Evolutionary conservation across 2,329 filamentous ascomycete species (phyloP).

Genomic region (Pseudonectria buxi): DNA sequence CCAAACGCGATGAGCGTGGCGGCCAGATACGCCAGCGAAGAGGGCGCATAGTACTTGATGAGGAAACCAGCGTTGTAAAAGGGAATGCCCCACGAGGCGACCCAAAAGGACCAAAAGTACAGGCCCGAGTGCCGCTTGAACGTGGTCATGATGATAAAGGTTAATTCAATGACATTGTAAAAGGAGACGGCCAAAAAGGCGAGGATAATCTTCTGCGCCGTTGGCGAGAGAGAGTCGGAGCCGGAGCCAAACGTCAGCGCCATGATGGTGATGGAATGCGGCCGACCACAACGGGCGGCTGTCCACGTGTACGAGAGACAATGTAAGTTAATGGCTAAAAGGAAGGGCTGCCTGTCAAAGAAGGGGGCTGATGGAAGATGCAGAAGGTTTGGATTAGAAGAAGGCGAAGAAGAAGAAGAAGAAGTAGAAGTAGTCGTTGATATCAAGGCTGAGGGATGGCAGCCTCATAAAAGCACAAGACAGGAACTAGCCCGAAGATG

Average conservation of each 20-base stretch:
- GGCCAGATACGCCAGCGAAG: constrained; percentile 15
- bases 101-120: constrained; percentile 34
- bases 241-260: constrained; percentile 17
- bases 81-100: constrained; percentile 28
- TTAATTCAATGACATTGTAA: constrained; percentile 31
- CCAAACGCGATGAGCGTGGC: constrained; percentile 17
- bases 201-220: constrained; percentile 18
- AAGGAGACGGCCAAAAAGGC: constrained; percentile 26
- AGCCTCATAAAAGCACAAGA: too few species aligned
- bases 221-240: constrained; percentile 13
- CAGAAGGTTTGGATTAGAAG: too few species aligned
- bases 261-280: constrained; percentile 6
- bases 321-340: too few species aligned
- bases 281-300: background rate
- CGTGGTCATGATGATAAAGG: constrained; percentile 28
- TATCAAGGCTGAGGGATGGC: too few species aligned
- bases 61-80: constrained; percentile 39
- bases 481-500: too few species aligned
- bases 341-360: too few species aligned
- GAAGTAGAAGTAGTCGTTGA: too few species aligned
- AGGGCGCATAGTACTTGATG: constrained; percentile 28
- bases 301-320: background rate
- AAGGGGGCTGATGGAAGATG: too few species aligned
- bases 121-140: constrained; percentile 29
- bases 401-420: too few species aligned